Base-by-base conservation (phyloP, 202 grass and related monocot genomes). In the Setaria italica region DNA sequence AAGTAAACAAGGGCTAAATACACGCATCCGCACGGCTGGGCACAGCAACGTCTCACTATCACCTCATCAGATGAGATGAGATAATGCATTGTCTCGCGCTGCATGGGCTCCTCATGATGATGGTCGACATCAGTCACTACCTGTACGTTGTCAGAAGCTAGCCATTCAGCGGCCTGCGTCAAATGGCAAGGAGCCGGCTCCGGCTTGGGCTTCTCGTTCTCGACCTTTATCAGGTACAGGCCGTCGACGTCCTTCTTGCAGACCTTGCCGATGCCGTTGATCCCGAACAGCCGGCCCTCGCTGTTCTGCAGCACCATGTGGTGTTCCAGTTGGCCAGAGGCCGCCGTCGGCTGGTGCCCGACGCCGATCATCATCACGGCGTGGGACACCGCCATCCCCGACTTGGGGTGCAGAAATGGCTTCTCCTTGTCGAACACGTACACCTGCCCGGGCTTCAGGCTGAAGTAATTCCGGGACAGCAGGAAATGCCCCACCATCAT, bases 231-330 rank as follows among this genome's bases (percentile, higher is more conserved):
- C 63, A 34, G 34, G 63, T 66, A 66, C 1, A 66, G 34, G 15
- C 34, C 15, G 2, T 67, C 34, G 6, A 55, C 17, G 53, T 62
- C 20, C 21, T 35, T 17, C 32, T 67, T 67, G 6, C 14, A 34
- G 16, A 67, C 3, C 34, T 33, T 67, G 3, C 34, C 64, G 2
- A 67, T 19, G 33, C 14, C 63, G 14, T 66, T 66, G 33, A 66
- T 8, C 63, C 63, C 63, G 15, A 66, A 66, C 5, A 66, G 32
- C 63, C 7, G 15, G 33, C 63, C 63, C 63, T 66, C 63, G 6
- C 63, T 66, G 63, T 66, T 66, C 63, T 66, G 63, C 14, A 66
- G 34, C 14, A 19, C 63, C 63, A 66, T 66, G 64, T 67, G 64
- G 64, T 20, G 17, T 16, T 4, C 15, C 53, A 55, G 53, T 20